Conservation (phyloP, 495 filamentous ascomycete species). For the Penicillium goetzii region DNA sequence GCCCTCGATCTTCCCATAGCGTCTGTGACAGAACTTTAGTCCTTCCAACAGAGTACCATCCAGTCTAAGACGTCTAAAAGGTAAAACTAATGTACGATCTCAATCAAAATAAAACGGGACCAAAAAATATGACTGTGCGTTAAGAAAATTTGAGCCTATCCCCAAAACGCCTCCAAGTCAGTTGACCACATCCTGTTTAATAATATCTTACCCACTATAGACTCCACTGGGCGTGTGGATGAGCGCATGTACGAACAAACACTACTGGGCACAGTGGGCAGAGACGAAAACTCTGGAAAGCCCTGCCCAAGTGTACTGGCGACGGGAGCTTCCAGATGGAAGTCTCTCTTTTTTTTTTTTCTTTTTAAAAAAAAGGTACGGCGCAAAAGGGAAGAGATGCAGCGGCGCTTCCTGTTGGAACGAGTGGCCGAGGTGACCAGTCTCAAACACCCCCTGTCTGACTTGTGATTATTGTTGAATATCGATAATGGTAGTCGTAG, state of each 20-base stretch:
- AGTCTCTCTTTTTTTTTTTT: not conserved
- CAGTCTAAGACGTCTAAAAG: not conserved
- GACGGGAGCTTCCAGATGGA: constrained; percentile 1
- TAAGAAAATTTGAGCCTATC: not conserved
- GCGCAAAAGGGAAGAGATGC: not conserved
- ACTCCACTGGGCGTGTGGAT: constrained; percentile 2
- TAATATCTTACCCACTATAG: constrained; percentile 5
- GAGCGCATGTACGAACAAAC: constrained; percentile 4
- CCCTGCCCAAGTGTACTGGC: not conserved
- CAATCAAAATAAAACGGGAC: not conserved
- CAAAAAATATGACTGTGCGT: not conserved
- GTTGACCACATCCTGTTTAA: constrained; percentile 14
- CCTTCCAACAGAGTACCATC: not conserved
- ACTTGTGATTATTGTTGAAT: not conserved
- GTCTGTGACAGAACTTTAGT: not conserved
- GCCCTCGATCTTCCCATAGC: not conserved
- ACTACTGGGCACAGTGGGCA: not conserved
- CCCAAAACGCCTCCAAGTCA: constrained; percentile 12
- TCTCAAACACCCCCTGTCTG: constrained; percentile 16
- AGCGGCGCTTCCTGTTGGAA: constrained; percentile 9
- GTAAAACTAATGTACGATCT: not conserved
- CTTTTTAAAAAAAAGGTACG: not conserved
- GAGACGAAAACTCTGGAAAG: not conserved
- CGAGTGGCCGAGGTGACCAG: constrained; percentile 13
- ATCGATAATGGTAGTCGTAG: not conserved